These are phyloP conservation scores for Phytopythium aichiense DNA, from an alignment of 352 stramenopile species.

Conservation along the genomic window DNA sequence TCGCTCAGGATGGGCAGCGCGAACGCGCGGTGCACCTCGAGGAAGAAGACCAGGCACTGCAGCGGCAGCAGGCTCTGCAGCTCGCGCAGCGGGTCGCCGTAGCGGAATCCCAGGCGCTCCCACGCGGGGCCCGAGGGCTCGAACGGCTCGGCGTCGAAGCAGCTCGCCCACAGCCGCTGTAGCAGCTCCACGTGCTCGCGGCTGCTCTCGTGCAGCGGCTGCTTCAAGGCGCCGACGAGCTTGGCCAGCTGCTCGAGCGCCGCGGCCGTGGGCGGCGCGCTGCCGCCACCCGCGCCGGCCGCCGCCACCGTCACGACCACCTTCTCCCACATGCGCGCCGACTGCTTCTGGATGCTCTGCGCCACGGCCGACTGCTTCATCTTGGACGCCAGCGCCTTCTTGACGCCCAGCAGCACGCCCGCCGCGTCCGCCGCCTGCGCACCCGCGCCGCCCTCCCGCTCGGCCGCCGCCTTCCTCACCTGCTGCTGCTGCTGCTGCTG, in stretches of 20 bases:
- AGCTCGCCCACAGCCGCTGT: conserved; percentile 60
- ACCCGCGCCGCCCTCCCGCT: not conserved
- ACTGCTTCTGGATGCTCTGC: conserved; percentile 73
- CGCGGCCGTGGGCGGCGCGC: conserved; percentile 47
- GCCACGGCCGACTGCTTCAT: conserved; percentile 71
- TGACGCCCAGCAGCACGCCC: conserved; percentile 64
- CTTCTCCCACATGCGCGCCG: conserved; percentile 71
- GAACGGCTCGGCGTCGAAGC: conserved; percentile 66
- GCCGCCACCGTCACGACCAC: conserved; percentile 32
- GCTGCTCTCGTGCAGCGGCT: conserved; percentile 47
- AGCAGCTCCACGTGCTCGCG: conserved; percentile 72
- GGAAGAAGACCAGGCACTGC: conserved; percentile 82
- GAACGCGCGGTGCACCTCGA: conserved; percentile 60
- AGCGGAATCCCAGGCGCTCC: conserved; percentile 59
- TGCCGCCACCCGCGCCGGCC: conserved; percentile 17
- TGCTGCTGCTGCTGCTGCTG: conserved; percentile 11
- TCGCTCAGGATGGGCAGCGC: conserved; percentile 68
- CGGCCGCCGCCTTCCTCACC: not conserved
- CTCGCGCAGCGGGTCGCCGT: conserved; percentile 63
- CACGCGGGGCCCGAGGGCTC: conserved; percentile 37
- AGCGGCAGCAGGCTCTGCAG: conserved; percentile 68
- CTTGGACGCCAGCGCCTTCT: conserved; percentile 78
- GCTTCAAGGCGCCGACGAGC: conserved; percentile 59
- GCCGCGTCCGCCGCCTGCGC: conserved; percentile 34
- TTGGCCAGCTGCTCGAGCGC: conserved; percentile 66